Evolutionary conservation across 306 rosid species (phyloP), one percentile per base, ranked within the genome.

Genomic region (Oemleria cerasiformis): DNA sequence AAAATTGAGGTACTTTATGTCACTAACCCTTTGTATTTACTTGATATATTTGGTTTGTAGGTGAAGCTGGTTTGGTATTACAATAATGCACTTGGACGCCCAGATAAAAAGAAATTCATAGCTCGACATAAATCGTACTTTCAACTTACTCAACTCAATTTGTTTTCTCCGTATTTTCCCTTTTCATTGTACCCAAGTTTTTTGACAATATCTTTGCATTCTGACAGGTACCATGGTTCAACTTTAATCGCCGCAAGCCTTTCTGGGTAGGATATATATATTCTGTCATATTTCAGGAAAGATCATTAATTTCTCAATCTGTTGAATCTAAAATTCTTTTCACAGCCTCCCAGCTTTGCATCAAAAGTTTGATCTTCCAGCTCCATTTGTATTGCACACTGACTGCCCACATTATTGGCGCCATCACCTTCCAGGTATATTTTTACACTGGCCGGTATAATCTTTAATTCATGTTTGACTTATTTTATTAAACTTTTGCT

Each of bases 331-430:
- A 55, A 60, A 73, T 57, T 79, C 42, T 70, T 82, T 41, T 82
- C 64, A 62, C 82, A 94, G 99, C 38, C 95, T 94, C 78, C 88
- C 97, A 1, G 96, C 96, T 65, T 67, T 94, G 84, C 99, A 94
- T 86, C 88, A 91, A 60, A 85, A 88, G 42, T 94, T 94, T 84
- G 99, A 94, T 84, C 81, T 89, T 74, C 99, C 99, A 36, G 96
- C 85, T 75, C 97, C 99, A 47, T 94, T 94, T 73, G 96, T 91
- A 41, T 78, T 88, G 71, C 97, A 94, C 81, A 94, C 96, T 14
- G 99, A 94, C 73, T 94, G 97, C 80, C 99, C 99, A 41, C 96
- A 94, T 75, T 94, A 89, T 74, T 94, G 99, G 99, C 96, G 97
- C 59, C 81, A 63, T 84, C 99, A 91, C 77, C 96, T 86, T 84